A percentile compares a stretch with the other conserved stretches of the same genome.
Evolutionary conservation across 192 early-diverging fungal species (phyloP).

Genomic region (Cetraspora pellucida): DNA sequence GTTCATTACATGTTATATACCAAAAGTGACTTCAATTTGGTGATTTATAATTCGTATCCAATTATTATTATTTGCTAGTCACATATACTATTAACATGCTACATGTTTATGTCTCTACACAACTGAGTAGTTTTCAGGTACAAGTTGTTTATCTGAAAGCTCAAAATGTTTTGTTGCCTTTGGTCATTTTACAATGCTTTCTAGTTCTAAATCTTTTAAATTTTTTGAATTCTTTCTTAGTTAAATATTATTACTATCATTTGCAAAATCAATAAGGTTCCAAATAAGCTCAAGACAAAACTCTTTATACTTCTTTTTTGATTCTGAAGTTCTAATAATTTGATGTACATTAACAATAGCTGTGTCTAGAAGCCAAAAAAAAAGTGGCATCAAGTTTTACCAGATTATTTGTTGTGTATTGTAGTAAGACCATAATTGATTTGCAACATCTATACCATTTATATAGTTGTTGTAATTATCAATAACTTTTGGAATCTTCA

Average conservation of each 20-base stretch:
- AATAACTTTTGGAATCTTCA: conserved; percentile 32
- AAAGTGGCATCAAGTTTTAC: conserved; percentile 32
- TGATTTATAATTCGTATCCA: neutral
- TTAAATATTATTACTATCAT: neutral
- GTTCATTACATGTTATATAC: neutral
- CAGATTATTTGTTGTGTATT: conserved; percentile 8
- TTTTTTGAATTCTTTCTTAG: neutral
- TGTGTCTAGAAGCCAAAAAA: conserved; percentile 31
- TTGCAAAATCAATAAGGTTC: conserved; percentile 7
- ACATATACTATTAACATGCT: conserved; percentile 6
- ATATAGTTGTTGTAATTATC: conserved; percentile 36
- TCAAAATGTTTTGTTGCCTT: conserved; percentile 8
- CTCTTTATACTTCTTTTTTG: neutral
- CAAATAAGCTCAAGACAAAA: conserved; percentile 2
- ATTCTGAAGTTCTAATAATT: neutral
- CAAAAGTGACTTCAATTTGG: conserved; percentile 12
- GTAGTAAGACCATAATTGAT: conserved; percentile 33
- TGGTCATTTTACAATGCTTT: neutral
- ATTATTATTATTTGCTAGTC: neutral
- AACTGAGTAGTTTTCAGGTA: conserved; percentile 3
- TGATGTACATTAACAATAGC: conserved; percentile 16
- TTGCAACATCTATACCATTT: conserved; percentile 31
- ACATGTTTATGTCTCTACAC: neutral
- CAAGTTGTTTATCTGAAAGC: neutral
- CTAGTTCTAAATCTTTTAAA: neutral